Evolutionary conservation across 2,329 filamentous ascomycete genomes (phyloP), one percentile per base, ranked within the genome.

Genomic region (Alternaria metachromatica): DNA sequence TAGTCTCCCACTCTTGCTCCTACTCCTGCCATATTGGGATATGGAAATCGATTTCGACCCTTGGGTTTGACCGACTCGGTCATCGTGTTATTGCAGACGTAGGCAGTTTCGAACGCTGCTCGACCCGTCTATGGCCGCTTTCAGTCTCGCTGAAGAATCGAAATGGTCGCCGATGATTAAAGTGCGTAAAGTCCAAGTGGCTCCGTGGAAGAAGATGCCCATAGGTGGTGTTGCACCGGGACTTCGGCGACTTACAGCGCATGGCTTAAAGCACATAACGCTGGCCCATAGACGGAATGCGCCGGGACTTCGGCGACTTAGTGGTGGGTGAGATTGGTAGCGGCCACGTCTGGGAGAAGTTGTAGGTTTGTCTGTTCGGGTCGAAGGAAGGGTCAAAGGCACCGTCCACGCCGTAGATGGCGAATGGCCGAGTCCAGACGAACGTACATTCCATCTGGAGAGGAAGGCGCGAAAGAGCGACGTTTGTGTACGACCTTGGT

Each of bases 361-460:
- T 71, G 65, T 73, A 73, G 23, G 71, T 63, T 61, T 74, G 73
- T 60, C 75, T 75, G 70, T 73, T 78, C 50, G 76, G 77, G 69
- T 80, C 78, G 74, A 75, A 81, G 53, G 69, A 70, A 33, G 76
- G 69, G 70, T 78, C 80, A 66, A 81, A 82, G 69, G 75, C 65
- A 54, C 68, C 79, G 72, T 83, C 79, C 54, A 67, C 65, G 33
- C 33, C 33, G 33, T 37, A 37, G 7, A n/a, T 37, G 33, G 30
- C 30, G 30, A 37, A 37, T 33, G 28, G 28, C 28, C 3, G 28
- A 33, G 28, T 33, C 28, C 28, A 33, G 28, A 33, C 28, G 28
- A 33, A 33, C 28, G 12, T 33, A 33, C 28, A 33, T 33, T 33
- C 28, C 28, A 33, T 33, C 28, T 33, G 28, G 28, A 33, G 28